These are phyloP conservation scores for Aspergillus panamensis DNA, from an alignment of 495 filamentous ascomycete genomes.

Conservation along the genomic window DNA sequence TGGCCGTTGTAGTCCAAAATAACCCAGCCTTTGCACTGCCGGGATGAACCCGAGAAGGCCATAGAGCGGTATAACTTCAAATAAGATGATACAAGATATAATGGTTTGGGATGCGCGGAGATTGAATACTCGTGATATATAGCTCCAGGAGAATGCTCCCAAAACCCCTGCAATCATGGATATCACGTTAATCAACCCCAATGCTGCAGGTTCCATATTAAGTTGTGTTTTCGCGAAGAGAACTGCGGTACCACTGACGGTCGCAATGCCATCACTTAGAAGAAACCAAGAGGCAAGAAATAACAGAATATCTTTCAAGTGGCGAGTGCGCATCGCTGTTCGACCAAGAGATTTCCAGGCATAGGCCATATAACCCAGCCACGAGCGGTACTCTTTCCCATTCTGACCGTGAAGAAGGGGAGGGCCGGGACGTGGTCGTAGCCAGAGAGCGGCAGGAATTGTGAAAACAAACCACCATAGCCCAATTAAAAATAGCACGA, in stretches of 20 bases:
- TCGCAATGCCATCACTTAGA: conserved; percentile 89
- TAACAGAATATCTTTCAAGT: conserved; percentile 77
- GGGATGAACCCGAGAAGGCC: conserved; percentile 87
- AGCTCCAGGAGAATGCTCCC: conserved; percentile 88
- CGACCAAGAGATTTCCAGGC: conserved; percentile 82
- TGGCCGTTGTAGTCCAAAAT: conserved; percentile 80
- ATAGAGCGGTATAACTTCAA: conserved; percentile 90
- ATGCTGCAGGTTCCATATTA: conserved; percentile 77
- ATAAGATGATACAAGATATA: conserved; percentile 80
- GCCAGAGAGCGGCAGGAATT: conserved; percentile 82
- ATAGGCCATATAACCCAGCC: conserved; percentile 65
- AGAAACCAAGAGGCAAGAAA: conserved; percentile 95
- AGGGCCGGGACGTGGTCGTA: conserved; percentile 87
- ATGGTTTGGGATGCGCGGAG: conserved; percentile 82
- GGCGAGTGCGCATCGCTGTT: conserved; percentile 73
- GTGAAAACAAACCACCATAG: conserved; percentile 95
- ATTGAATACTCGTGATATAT: conserved; percentile 60
- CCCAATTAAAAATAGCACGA: conserved; percentile 83
- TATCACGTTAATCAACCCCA: conserved; percentile 94
- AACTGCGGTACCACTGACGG: conserved; percentile 90
- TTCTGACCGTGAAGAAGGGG: conserved; percentile 50
- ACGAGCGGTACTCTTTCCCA: conserved; percentile 42
- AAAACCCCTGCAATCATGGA: conserved; percentile 76
- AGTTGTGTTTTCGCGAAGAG: conserved; percentile 93
- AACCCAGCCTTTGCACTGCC: conserved; percentile 67